Evolutionary conservation across 2,329 filamentous ascomycete genomes (phyloP).

Genomic region (Pseudogymnoascus sp.): DNA sequence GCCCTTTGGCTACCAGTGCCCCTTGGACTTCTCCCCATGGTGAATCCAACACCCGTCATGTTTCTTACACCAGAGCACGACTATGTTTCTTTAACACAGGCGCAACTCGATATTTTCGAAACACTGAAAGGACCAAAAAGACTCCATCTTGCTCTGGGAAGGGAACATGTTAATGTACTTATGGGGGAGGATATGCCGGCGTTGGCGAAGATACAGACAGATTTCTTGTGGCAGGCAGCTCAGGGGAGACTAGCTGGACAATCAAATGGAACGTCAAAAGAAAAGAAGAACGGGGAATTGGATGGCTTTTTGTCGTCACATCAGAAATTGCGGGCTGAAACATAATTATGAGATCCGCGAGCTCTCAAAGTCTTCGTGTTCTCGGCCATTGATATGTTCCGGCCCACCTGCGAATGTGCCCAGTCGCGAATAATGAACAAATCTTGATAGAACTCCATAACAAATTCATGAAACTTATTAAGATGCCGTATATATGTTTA

Average conservation of each 20-base stretch:
- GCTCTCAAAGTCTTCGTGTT: background rate
- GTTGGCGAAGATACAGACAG: conserved; percentile 18
- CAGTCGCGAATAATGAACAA: too few species aligned
- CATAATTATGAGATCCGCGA: background rate
- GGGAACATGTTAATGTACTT: conserved; percentile 24
- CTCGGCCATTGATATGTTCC: background rate
- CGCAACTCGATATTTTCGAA: conserved; percentile 20
- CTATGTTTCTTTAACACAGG: conserved; percentile 13
- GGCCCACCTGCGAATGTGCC: too few species aligned
- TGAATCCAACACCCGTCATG: conserved; percentile 11
- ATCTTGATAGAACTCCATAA: too few species aligned
- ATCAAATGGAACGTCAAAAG: background rate
- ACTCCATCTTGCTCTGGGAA: conserved; percentile 19
- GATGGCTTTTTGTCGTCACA: background rate
- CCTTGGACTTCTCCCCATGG: background rate
- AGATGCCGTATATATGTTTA: too few species aligned
- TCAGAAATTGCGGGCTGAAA: background rate
- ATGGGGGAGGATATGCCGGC: conserved; percentile 18
- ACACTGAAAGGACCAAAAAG: conserved; percentile 20
- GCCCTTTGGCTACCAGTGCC: background rate
- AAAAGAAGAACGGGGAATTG: background rate
- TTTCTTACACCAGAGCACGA: conserved; percentile 12
- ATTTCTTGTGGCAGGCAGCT: conserved; percentile 15
- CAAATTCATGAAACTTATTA: too few species aligned
- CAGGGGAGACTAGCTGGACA: background rate